A percentile compares a stretch with the other conserved stretches of the same genome.
Conservation (phyloP, 768 basidiomycete genomes). For the Tricholoma hemisulphureum region DNA sequence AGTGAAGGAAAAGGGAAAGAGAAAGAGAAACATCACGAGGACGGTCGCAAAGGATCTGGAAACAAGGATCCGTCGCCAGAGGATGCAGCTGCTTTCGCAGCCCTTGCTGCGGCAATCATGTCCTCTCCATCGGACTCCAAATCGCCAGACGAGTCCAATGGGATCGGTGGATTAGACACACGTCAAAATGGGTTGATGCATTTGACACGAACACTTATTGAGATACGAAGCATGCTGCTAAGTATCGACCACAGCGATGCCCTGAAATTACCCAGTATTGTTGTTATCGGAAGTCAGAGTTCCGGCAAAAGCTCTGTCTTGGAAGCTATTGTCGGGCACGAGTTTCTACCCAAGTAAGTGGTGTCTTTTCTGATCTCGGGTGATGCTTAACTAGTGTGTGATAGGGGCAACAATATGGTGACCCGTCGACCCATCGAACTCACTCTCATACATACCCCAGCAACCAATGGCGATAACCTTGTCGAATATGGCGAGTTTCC, state of each 20-base stretch:
- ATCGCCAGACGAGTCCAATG: conserved; percentile 31
- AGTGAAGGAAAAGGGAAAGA: conserved; percentile 28
- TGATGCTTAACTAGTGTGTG: conserved; percentile 3
- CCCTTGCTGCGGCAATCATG: conserved; percentile 74
- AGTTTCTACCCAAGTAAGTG: conserved; percentile 95
- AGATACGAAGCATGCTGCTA: conserved; percentile 91
- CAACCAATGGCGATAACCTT: conserved; percentile 49
- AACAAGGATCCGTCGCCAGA: conserved; percentile 50
- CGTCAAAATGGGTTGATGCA: conserved; percentile 87
- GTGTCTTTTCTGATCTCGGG: neutral
- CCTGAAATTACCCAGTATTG: conserved; percentile 94
- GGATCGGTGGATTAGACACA: conserved; percentile 33
- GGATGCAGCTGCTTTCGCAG: conserved; percentile 66
- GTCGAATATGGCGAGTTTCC: conserved; percentile 95
- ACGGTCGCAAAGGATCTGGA: conserved; percentile 33
- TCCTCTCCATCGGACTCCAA: conserved; percentile 71
- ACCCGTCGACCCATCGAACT: conserved; percentile 97
- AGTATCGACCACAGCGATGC: conserved; percentile 95
- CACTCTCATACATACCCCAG: conserved; percentile 90
- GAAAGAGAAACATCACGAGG: conserved; percentile 25
- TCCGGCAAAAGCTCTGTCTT: conserved; percentile 97
- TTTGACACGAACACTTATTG: conserved; percentile 91
- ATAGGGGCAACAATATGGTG: conserved; percentile 98
- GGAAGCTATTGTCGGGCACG: conserved; percentile 96
- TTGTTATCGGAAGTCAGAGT: conserved; percentile 97